Base-by-base conservation (phyloP, 495 filamentous ascomycete species). In the Lasiosphaeria hispida region DNA sequence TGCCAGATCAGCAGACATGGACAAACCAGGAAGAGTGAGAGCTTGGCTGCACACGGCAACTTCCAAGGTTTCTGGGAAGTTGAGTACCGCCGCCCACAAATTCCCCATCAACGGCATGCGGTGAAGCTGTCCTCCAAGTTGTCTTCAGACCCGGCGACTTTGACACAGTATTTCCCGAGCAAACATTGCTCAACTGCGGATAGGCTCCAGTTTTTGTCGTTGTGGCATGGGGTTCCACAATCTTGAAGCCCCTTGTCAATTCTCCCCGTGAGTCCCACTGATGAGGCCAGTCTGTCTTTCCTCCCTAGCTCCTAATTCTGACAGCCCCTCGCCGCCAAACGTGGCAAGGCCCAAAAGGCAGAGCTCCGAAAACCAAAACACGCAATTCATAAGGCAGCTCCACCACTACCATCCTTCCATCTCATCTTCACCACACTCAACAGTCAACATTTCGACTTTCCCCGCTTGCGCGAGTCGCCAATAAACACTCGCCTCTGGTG, bases 231-330 rank as follows among this genome's bases (percentile, higher is more conserved):
- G 9, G 38, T 3, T 35, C 19, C 47, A 33, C 10, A 11, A 19
- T 23, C 9, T 10, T 34, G 19, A 49, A 33, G 19, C 15, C 52
- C 39, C 37, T 40, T 36, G 35, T 6, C 17, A 9, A 13, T 38
- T 52, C 9, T 52, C 35, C 8, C 8, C n/a, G 34, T 36, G 41
- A 19, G n/a, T 55, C 39, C 14, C 14, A 13, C n/a, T 14, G 57
- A 58, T 67, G 50, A 63, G 66, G 66, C 66, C 66, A 69, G 66
- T 60, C 57, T 66, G 66, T 61, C 60, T 60, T 65, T 57, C 15
- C 48, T 36, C 30, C 53, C 49, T 40, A 52, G 49, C 49, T 52
- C 14, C 51, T 19, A 13, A 17, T 18, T n/a, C 18, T 42, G 53
- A 33, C 52, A 53, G 51, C 58, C 58, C 63, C 63, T 61, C 61